Evolutionary conservation across 352 stramenopile genomes (phyloP).

Genomic region (Phytophthora sp.): DNA sequence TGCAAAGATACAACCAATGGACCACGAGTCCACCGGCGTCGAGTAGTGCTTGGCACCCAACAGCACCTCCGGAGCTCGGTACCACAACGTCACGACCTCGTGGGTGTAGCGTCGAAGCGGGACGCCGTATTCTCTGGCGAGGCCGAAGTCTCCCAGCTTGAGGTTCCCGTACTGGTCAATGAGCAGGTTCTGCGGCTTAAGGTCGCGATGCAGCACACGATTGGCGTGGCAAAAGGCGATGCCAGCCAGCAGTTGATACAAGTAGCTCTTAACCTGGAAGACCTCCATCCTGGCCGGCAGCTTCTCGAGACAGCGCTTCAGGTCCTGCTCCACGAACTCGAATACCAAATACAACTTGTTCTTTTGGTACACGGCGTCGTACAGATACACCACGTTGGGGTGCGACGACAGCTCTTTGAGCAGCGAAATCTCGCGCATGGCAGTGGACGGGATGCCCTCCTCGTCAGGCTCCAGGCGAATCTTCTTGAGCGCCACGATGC

Average conservation of each 20-base stretch:
- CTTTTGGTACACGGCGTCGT: slow-evolving; percentile 85
- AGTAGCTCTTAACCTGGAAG: slow-evolving; percentile 84
- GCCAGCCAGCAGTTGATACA: slow-evolving; percentile 82
- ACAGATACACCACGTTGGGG: slow-evolving; percentile 93
- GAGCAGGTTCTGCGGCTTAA: slow-evolving; percentile 98
- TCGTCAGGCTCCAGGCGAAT: slow-evolving; percentile 92
- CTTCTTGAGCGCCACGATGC: slow-evolving; percentile 96
- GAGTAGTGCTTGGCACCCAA: slow-evolving; percentile 95
- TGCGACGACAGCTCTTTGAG: slow-evolving; percentile 94
- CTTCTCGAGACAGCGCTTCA: slow-evolving; percentile 92
- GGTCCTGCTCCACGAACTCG: slow-evolving; percentile 88
- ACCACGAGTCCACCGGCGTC: slow-evolving; percentile 94
- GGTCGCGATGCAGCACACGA: slow-evolving; percentile 96
- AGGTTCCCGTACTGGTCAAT: slow-evolving; percentile 89
- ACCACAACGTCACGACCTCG: slow-evolving; percentile 97
- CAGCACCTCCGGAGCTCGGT: slow-evolving; percentile 95
- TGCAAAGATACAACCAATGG: slow-evolving; percentile 93
- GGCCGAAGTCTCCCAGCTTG: slow-evolving; percentile 94
- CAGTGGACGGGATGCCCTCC: slow-evolving; percentile 97
- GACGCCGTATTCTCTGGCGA: slow-evolving; percentile 89
- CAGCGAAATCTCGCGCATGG: slow-evolving; percentile 97
- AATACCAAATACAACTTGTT: slow-evolving; percentile 91
- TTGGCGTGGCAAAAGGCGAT: slow-evolving; percentile 96
- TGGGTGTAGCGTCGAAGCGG: slow-evolving; percentile 92
- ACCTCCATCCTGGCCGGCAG: slow-evolving; percentile 90